Conservation (phyloP, 2,329 filamentous ascomycete genomes). For the Emericellopsis atlantica region DNA sequence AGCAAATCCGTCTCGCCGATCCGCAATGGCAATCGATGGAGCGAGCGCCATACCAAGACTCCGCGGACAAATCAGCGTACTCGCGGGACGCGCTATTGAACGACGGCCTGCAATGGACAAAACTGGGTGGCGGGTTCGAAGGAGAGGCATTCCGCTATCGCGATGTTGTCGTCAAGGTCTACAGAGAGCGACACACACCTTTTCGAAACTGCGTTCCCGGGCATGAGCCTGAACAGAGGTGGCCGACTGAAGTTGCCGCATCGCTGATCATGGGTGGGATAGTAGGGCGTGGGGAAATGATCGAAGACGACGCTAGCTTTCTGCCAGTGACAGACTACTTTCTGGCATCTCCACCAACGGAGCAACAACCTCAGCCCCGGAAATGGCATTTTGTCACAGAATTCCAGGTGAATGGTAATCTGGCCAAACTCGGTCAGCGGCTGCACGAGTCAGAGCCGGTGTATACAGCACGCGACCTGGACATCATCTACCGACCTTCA, state of each 20-base stretch:
- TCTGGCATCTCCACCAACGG: constrained; percentile 6
- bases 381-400: constrained; percentile 17
- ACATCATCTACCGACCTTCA: constrained; percentile 14
- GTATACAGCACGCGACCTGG: constrained; percentile 12
- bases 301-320: constrained; percentile 7
- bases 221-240: constrained; percentile 5
- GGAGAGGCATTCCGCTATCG: constrained; percentile 16
- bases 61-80: background rate
- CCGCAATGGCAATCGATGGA: constrained; percentile 6
- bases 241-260: constrained; percentile 18
- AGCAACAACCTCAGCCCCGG: background rate
- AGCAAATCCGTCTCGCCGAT: constrained; percentile 2
- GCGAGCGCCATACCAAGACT: background rate
- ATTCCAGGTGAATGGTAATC: constrained; percentile 11
- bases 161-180: constrained; percentile 16
- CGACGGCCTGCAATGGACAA: constrained; percentile 12
- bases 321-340: constrained; percentile 18
- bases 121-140: constrained; percentile 14
- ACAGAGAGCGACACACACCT: constrained; percentile 10
- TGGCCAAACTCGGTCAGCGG: constrained; percentile 10
- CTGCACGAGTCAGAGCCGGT: constrained; percentile 5
- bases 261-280: constrained; percentile 15
- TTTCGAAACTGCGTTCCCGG: constrained; percentile 17
- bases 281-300: background rate
- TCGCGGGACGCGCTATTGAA: constrained; percentile 7